Base-by-base conservation (phyloP, 1,139 yeast species). In the Yamadazyma epiphylla region DNA sequence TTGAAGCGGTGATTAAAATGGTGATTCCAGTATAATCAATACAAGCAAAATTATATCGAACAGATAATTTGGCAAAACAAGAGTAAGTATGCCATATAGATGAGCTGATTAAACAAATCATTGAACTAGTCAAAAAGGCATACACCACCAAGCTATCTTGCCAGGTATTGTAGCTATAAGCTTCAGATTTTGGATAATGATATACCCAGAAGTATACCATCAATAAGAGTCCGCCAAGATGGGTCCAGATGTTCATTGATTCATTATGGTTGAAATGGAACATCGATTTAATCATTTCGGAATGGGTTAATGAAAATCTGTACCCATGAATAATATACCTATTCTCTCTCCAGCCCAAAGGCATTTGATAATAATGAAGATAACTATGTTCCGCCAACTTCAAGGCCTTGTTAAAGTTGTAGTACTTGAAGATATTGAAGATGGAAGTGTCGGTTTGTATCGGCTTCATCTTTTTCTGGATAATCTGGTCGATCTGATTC, bases 21-120 rank as follows among this genome's bases (percentile, higher is more conserved):
- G 96, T 87, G 44, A 91, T 91, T 1, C 98, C 98, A 6, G 95
- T 83, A 55, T 91, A 91, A 60, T 91, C 98, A 27, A 89, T 80
- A 57, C 98, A 91, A 0, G 96, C 96, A 58, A 85, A 86, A 35
- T 76, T 74, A 39, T 80, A 70, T 51, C 95, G 72, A 35, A 79
- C 58, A 15, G 70, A 60, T 28, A 82, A 59, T 34, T 73, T 72
- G 13, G 94, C 79, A 43, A 88, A 83, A 39, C 88, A 81, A 36
- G 84, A 77, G 55, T 87, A 89, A 2, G 96, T 85, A 58, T 91
- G 98, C 97, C 97, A 91, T 17, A 81, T 64, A 4, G 82, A 77
- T 0, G 96, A 86, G 31, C 91, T 81, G 4, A 76, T 40, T 35
- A 91, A 63, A 53, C 97, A 91, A 41, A 80, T 75, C 42, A 85